Evolutionary conservation across 2,329 filamentous ascomycete species (phyloP).

Genomic region (Orbilia oligospora): DNA sequence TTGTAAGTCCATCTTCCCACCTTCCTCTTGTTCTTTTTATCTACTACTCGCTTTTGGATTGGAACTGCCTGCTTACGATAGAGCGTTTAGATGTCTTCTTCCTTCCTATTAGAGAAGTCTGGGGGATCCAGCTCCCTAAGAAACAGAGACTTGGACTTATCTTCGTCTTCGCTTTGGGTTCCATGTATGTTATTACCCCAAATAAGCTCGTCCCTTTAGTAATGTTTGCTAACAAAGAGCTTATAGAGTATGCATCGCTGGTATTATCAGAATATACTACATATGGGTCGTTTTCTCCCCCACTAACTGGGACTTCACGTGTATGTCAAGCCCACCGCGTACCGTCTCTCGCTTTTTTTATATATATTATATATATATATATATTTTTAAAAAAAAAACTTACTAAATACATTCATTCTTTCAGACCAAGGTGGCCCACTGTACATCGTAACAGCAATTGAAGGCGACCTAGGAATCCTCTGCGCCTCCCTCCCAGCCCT

Average conservation of each 20-base stretch:
- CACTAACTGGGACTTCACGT: slow-evolving; percentile 56
- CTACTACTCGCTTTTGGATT: neutral
- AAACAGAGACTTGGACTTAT: slow-evolving; percentile 59
- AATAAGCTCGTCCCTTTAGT: neutral
- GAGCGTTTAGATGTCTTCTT: slow-evolving; percentile 45
- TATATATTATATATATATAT: too few relatives aligned
- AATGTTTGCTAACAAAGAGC: slow-evolving; percentile 7
- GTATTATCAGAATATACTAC: slow-evolving; percentile 60
- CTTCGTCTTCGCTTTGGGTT: slow-evolving; percentile 58
- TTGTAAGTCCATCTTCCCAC: slow-evolving; percentile 28
- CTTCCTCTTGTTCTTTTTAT: too few relatives aligned
- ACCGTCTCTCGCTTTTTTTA: neutral
- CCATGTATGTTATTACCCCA: slow-evolving; percentile 38
- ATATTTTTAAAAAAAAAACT: too few relatives aligned
- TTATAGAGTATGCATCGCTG: slow-evolving; percentile 53
- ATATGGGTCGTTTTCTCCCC: slow-evolving; percentile 53
- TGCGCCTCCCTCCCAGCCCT: slow-evolving; percentile 58
- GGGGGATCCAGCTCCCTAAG: slow-evolving; percentile 56
- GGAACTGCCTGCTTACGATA: neutral
- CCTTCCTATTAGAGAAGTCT: slow-evolving; percentile 55
- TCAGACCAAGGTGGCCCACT: slow-evolving; percentile 49
- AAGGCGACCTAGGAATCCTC: slow-evolving; percentile 56
- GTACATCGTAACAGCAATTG: slow-evolving; percentile 58
- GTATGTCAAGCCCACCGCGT: slow-evolving; percentile 13
- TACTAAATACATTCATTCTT: neutral